Conservation (phyloP, 768 basidiomycete genomes). For the Baorangia bicolor region DNA sequence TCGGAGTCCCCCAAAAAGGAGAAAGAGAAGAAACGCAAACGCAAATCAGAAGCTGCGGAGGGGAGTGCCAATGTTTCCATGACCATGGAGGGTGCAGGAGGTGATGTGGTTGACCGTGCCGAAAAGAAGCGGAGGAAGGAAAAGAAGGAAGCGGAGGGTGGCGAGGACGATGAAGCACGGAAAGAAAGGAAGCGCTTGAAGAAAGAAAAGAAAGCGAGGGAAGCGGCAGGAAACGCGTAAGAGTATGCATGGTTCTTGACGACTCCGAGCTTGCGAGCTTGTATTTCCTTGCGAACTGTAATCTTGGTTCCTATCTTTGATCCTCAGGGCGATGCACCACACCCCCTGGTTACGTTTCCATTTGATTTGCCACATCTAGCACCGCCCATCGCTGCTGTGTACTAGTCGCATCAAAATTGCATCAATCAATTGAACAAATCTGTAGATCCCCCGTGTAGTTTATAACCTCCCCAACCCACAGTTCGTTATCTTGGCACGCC, state of each 20-base stretch:
- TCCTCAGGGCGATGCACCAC: slow-evolving; percentile 4
- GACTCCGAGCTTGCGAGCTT: not conserved
- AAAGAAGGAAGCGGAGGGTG: slow-evolving; percentile 47
- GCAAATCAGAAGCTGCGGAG: slow-evolving; percentile 61
- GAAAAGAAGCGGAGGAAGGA: slow-evolving; percentile 65
- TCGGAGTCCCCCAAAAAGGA: slow-evolving; percentile 42
- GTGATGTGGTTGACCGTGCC: slow-evolving; percentile 47
- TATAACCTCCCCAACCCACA: not conserved
- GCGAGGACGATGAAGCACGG: slow-evolving; percentile 57
- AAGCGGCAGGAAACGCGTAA: slow-evolving; percentile 35
- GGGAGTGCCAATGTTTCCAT: slow-evolving; percentile 43
- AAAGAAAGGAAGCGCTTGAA: slow-evolving; percentile 63
- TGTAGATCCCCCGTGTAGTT: not conserved
- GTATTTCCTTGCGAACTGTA: not conserved
- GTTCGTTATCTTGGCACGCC: not conserved
- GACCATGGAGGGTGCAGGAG: slow-evolving; percentile 34
- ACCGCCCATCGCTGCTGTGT: slow-evolving; percentile 1
- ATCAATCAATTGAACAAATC: slow-evolving; percentile 9
- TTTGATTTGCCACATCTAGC: slow-evolving; percentile 4
- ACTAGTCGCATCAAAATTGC: slow-evolving; percentile 8
- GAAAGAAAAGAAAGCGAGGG: slow-evolving; percentile 64
- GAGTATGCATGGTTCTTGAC: not conserved
- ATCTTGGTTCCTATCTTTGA: slow-evolving; percentile 16
- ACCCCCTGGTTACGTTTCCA: not conserved
- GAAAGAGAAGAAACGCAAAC: slow-evolving; percentile 85